Evolutionary conservation across 2,329 filamentous ascomycete species (phyloP), one percentile per base, ranked within the genome.

Genomic region (Clathrospora elynae): DNA sequence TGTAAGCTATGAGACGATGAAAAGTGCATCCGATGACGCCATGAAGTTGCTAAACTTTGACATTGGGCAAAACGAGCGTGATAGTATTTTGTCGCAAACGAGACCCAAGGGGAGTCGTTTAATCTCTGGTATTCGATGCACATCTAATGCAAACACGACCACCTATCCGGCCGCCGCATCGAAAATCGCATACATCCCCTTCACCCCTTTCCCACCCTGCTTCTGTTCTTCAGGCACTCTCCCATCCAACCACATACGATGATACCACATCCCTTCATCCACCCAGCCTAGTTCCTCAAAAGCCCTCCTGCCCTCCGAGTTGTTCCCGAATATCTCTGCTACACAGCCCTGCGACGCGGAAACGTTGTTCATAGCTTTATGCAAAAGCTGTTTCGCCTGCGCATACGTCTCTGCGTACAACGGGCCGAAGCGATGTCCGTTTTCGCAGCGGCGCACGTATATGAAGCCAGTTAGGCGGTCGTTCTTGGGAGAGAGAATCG

Each of bases 171-270:
- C 41, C 7, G 41, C 55, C 17, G 69, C 68, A 51, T 71, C 68
- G 32, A 71, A 68, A 18, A 65, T 65, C 8, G 69, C 67, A 53
- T 58, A 71, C 44, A 65, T 66, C 2, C 59, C 58, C 36, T 43
- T 56, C 16, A 58, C 49, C 5, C 65, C 66, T 30, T 49, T 50
- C 2, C 65, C 66, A 11, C 61, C 66, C 17, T 59, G 40, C 24
- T 46, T 39, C 43, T 71, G 68, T 37, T 64, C 65, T 5, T 44
- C 37, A 6, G 68, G 62, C 8, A 63, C 61, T 14, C 55, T 55
- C 0, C 60, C 65, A 31, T 62, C 38, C 8, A 66, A 35, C 70
- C 70, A 71, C 70, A 72, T 73, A 13, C 70, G 61, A 53, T 68
- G 55, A 48, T 67, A 71, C 22, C 66, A 57, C 5, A 71, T 26